Percentiles rank a stretch among this genome's conserved stretches.
phyloP scores from a whole-genome alignment of 768 basidiomycete species.

The Candolleomyces eurysporus region DNA sequence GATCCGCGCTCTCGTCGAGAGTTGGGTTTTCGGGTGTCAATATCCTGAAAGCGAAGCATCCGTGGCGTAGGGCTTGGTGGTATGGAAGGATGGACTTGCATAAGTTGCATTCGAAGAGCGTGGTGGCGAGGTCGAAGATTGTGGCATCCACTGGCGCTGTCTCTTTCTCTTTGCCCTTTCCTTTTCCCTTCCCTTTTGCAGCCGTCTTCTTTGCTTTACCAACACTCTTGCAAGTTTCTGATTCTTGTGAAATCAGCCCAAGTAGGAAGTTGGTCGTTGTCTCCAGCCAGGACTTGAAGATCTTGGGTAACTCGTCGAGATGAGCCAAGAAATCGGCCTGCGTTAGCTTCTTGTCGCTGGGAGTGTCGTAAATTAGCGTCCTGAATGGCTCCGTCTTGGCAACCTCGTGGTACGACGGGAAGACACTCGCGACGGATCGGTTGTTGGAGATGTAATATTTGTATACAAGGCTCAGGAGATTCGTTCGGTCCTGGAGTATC shows the following conservation, averaged over 20 bases:
- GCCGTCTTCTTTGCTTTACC: not conserved
- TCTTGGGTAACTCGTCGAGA: not conserved
- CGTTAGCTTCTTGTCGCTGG: not conserved
- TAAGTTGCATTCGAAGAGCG: not conserved
- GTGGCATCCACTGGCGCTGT: not conserved
- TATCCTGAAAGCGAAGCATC: not conserved
- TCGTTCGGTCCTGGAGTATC: not conserved
- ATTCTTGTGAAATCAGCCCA: not conserved
- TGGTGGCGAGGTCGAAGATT: not conserved
- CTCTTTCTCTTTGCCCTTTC: not conserved
- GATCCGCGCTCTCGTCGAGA: not conserved
- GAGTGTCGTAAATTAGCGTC: not conserved
- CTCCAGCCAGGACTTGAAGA: not conserved
- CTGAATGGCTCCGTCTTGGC: not conserved
- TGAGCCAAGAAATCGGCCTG: not conserved
- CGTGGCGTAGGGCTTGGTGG: not conserved
- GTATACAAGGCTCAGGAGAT: not conserved
- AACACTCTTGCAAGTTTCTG: not conserved
- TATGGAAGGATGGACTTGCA: not conserved
- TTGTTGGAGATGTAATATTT: not conserved
- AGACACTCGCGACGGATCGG: not conserved
- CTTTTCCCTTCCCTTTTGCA: not conserved
- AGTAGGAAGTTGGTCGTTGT: not conserved
- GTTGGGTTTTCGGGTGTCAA: not conserved
- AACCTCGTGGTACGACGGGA: not conserved